Conservation (phyloP, 768 basidiomycete genomes). For the Russula sp. region DNA sequence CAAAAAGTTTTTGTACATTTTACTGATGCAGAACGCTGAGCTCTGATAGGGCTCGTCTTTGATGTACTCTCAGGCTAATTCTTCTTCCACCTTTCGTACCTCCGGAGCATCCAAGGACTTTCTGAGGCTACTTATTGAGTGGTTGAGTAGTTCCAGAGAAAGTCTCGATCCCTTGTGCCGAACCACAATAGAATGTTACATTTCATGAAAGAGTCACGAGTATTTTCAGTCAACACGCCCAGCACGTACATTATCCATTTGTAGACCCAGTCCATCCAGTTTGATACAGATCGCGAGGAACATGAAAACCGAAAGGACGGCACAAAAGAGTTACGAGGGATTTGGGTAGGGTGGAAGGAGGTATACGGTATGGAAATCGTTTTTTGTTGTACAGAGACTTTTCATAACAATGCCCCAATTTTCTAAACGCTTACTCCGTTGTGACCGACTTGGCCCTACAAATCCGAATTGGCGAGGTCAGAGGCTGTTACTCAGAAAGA, state of each 20-base stretch:
- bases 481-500: conserved; percentile 2
- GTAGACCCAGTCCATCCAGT: conserved; percentile 4
- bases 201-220: too few species aligned
- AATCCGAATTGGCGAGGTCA: not conserved
- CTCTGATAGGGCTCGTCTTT: too few species aligned
- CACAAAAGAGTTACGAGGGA: not conserved
- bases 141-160: too few species aligned
- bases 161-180: too few species aligned
- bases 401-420: not conserved
- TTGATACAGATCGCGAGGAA: conserved; percentile 21
- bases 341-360: not conserved
- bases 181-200: too few species aligned
- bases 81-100: too few species aligned
- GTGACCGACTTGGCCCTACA: conserved; percentile 39
- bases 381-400: conserved; percentile 22
- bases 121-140: too few species aligned
- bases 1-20: too few species aligned
- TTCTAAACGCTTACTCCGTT: conserved; percentile 33
- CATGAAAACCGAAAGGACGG: not conserved
- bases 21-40: too few species aligned
- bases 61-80: too few species aligned
- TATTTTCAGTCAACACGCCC: not conserved
- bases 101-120: too few species aligned
- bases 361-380: conserved; percentile 11
- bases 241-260: not conserved